A percentile compares a stretch with the other conserved stretches of the same genome.
These are phyloP conservation scores for Serendipita sp. DNA, from an alignment of 1,284 basidiomycete species.

Conservation along the genomic window DNA sequence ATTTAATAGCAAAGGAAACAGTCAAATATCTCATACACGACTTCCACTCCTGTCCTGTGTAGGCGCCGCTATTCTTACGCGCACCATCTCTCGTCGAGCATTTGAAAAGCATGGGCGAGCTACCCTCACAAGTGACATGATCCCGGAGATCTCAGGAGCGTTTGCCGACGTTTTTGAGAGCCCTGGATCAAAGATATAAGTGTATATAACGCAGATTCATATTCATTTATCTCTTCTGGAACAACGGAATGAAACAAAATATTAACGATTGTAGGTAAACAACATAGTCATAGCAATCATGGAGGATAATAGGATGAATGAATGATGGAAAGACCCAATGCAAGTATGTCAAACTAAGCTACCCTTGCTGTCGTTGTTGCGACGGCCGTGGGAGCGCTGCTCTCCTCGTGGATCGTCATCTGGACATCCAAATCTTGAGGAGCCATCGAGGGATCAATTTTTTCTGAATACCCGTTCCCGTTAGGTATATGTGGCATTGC, in stretches of 20 bases:
- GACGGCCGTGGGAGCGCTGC: background rate
- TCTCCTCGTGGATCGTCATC: background rate
- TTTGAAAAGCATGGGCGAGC: constrained; percentile 66
- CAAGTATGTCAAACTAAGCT: background rate
- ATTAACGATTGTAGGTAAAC: background rate
- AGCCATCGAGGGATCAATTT: background rate
- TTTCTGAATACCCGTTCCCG: background rate
- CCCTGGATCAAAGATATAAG: background rate
- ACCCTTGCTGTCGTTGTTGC: background rate
- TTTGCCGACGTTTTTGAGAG: constrained; percentile 60
- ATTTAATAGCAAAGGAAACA: constrained; percentile 25
- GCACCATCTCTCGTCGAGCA: constrained; percentile 63
- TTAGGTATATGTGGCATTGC: background rate
- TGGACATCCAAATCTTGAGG: background rate
- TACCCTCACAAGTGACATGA: constrained; percentile 83
- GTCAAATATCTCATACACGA: constrained; percentile 36
- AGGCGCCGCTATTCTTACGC: constrained; percentile 80
- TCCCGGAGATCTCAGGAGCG: constrained; percentile 58
- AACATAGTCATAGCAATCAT: background rate
- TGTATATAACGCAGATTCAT: too few species aligned
- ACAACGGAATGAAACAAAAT: background rate
- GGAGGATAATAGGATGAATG: background rate
- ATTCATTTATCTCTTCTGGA: background rate
- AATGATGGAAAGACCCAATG: background rate
- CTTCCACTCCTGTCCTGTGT: constrained; percentile 78